Base-by-base conservation (phyloP, 2,329 filamentous ascomycete genomes). In the Sporothrix inflata region DNA sequence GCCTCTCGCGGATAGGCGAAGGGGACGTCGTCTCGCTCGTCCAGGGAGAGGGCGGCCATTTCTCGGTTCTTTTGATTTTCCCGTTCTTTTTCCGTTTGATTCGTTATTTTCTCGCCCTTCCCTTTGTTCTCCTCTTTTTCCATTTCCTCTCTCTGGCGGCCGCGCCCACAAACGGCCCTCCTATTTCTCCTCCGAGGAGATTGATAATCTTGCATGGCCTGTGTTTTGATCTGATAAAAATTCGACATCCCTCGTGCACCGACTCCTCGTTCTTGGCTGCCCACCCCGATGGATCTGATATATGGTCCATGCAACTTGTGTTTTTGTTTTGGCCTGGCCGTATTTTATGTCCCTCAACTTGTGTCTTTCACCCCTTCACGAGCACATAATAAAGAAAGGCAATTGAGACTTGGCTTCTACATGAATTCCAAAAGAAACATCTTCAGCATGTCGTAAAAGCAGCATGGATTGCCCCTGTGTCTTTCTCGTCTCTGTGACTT, bases 151-250 rank as follows among this genome's bases (percentile, higher is more conserved):
- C n/a, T 38, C 8, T 4, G 34, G 21, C 40, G 14, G n/a, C 38
- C 4, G 3, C 27, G 38, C 8, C 38, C n/a, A 65, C 60, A 45
- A 45, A 65, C 40, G 38, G n/a, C 9, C 14, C 38, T 21, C 57
- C 51, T 34, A 12, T 38, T 49, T 53, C 49, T 53, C 21, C 11
- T 34, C 27, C 60, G 45, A 60, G 51, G 27, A 67, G 55, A 75
- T 74, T 75, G 74, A 75, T 75, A 74, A 75, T 75, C 74, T 74
- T 73, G 74, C 74, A 75, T 74, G 55, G 9, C 49, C 34, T 40
- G 57, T 67, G 27, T n/a, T 34, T 71, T 71, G 69, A 73, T 73
- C 69, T 69, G 72, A 73, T 71, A 73, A 73, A 72, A 71, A 24
- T 47, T 38, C 34, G 21, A 30, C 69, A 63, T 38, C 24, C 42